Conservation (phyloP, 805 yeast species). For the Cyberlindnera mississippiensis region DNA sequence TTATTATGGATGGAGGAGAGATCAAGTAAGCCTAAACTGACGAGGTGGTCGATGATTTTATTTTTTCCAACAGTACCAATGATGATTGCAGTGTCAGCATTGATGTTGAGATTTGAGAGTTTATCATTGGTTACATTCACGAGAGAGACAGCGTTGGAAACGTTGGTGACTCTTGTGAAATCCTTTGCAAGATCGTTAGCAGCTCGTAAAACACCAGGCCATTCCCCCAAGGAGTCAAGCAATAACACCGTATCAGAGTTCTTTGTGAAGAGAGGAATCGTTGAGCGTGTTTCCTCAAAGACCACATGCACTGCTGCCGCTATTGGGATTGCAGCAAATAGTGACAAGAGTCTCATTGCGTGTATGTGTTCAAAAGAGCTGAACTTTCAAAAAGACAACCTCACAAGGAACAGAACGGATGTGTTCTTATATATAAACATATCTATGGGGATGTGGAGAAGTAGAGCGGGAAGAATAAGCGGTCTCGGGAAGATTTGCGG, state of each 20-base stretch:
- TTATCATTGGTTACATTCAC: slow-evolving; percentile 1
- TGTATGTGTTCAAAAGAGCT: background rate
- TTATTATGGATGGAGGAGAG: slow-evolving; percentile 3
- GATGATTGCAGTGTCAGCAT: slow-evolving; percentile 9
- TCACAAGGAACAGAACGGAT: too few relatives aligned
- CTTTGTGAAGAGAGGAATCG: slow-evolving; percentile 3
- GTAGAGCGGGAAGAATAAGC: too few relatives aligned
- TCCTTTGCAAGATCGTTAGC: slow-evolving; percentile 9
- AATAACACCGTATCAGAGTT: slow-evolving; percentile 2
- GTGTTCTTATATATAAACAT: too few relatives aligned
- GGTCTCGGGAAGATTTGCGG: too few relatives aligned
- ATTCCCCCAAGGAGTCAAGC: slow-evolving; percentile 6
- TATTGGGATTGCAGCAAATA: background rate
- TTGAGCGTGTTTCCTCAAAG: slow-evolving; percentile 1
- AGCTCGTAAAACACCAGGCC: slow-evolving; percentile 15
- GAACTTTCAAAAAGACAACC: background rate
- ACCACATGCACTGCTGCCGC: background rate
- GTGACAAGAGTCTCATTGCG: background rate
- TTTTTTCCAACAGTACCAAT: slow-evolving; percentile 14
- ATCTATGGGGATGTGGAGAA: too few relatives aligned
- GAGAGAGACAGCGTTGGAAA: background rate
- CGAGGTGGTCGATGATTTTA: slow-evolving; percentile 5
- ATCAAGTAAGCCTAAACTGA: background rate
- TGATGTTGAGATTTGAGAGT: background rate
- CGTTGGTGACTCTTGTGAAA: slow-evolving; percentile 6